A percentile compares a stretch with the other conserved stretches of the same genome.
These are phyloP conservation scores for Suhomyces faveliae DNA, from an alignment of 805 yeast genomes.

Conservation along the genomic window DNA sequence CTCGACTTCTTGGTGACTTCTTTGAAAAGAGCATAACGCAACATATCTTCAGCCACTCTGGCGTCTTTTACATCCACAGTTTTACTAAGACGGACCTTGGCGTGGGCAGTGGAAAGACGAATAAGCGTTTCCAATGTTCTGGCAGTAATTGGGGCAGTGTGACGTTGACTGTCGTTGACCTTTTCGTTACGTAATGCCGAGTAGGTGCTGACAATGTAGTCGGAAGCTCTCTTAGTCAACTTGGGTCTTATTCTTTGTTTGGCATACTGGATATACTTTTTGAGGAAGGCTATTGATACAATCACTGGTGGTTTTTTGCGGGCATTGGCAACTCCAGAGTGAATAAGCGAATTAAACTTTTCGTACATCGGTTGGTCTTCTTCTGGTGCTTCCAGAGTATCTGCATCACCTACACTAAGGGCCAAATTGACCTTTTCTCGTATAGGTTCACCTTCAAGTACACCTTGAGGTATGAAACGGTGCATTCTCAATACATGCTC, in stretches of 20 bases:
- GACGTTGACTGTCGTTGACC: conserved; percentile 58
- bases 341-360: conserved; percentile 76
- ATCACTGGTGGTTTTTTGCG: conserved; percentile 29
- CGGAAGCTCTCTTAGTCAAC: conserved; percentile 72
- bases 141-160: conserved; percentile 95
- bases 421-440: conserved; percentile 71
- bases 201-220: conserved; percentile 76
- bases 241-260: conserved; percentile 84
- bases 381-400: conserved; percentile 37
- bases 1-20: conserved; percentile 51
- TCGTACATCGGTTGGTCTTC: conserved; percentile 69
- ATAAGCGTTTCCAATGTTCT: conserved; percentile 95
- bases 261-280: conserved; percentile 92
- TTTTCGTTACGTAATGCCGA: conserved; percentile 78
- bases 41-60: conserved; percentile 75
- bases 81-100: conserved; percentile 85
- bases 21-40: conserved; percentile 83
- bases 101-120: conserved; percentile 94
- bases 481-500: conserved; percentile 96
- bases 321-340: conserved; percentile 61
- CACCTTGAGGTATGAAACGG: conserved; percentile 82
- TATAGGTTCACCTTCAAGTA: conserved; percentile 89
- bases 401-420: conserved; percentile 76
- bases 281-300: conserved; percentile 77
- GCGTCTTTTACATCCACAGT: conserved; percentile 78